These are phyloP conservation scores for Tuber magnatum DNA, from an alignment of 495 filamentous ascomycete species.

Conservation along the genomic window DNA sequence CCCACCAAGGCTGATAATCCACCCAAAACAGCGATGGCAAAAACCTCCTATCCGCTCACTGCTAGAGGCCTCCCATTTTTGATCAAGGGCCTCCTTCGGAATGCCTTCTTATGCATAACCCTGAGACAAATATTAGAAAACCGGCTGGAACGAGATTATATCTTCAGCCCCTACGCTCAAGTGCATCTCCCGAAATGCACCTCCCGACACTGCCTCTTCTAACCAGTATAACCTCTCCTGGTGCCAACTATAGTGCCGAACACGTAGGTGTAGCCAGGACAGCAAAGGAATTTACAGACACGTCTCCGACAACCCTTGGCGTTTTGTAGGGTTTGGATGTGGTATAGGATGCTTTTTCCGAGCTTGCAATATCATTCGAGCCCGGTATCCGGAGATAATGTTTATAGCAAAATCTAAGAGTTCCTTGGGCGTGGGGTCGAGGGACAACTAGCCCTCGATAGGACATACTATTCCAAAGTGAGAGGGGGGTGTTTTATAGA, in stretches of 20 bases:
- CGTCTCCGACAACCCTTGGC: not conserved
- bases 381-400: not conserved
- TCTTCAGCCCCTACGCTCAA: not conserved
- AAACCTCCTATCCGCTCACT: too few species aligned
- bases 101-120: too few species aligned
- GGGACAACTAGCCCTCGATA: too few species aligned
- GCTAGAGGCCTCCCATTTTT: too few species aligned
- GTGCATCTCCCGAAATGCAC: not conserved
- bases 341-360: not conserved
- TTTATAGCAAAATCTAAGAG: too few species aligned
- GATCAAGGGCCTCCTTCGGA: too few species aligned
- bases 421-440: too few species aligned
- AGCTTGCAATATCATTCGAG: not conserved
- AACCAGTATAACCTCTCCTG: too few species aligned
- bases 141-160: too few species aligned
- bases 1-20: not conserved
- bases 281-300: not conserved
- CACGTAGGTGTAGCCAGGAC: not conserved
- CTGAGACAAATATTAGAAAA: too few species aligned
- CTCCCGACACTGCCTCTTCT: not conserved
- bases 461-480: too few species aligned
- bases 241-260: not conserved
- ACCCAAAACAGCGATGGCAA: not conserved
- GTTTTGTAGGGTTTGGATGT: not conserved
- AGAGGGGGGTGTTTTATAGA: not conserved